Evolutionary conservation across 495 filamentous ascomycete species (phyloP).

Genomic region (Tuber calosporum): DNA sequence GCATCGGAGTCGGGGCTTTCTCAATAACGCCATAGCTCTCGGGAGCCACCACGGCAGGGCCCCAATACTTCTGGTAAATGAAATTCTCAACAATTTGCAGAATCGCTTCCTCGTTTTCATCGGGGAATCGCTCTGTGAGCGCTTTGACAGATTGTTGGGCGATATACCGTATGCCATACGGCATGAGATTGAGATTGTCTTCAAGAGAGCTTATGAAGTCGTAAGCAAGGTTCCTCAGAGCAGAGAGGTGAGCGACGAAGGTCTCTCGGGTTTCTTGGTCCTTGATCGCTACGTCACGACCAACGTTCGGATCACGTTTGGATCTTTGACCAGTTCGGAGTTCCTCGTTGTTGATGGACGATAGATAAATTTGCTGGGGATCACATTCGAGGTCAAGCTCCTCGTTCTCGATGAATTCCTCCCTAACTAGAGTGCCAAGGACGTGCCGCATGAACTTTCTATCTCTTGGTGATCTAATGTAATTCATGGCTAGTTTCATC

Average conservation of each 20-base stretch:
- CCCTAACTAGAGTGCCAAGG: constrained; percentile 70
- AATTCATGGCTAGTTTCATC: constrained; percentile 74
- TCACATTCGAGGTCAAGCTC: constrained; percentile 91
- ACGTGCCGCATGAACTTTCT: constrained; percentile 84
- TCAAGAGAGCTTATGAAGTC: constrained; percentile 77
- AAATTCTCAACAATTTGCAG: constrained; percentile 81
- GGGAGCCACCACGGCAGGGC: constrained; percentile 75
- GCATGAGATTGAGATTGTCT: constrained; percentile 76
- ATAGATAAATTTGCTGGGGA: constrained; percentile 93
- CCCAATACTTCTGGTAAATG: constrained; percentile 89
- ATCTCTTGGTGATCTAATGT: constrained; percentile 84
- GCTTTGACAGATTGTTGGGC: constrained; percentile 77
- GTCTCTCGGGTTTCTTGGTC: constrained; percentile 84
- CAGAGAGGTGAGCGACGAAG: constrained; percentile 87
- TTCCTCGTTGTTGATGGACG: constrained; percentile 92
- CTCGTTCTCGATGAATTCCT: constrained; percentile 85
- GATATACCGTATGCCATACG: constrained; percentile 85
- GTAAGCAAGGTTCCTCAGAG: constrained; percentile 85
- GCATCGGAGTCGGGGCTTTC: constrained; percentile 74
- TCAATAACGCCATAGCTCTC: constrained; percentile 87
- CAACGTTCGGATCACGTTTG: constrained; percentile 67
- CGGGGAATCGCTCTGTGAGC: constrained; percentile 65
- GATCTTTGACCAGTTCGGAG: constrained; percentile 81
- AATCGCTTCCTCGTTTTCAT: constrained; percentile 67
- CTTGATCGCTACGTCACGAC: constrained; percentile 83